Evolutionary conservation across 169 alveolate species (phyloP), one percentile per base, ranked within the genome.

Genomic region (Eimeria tenella): DNA sequence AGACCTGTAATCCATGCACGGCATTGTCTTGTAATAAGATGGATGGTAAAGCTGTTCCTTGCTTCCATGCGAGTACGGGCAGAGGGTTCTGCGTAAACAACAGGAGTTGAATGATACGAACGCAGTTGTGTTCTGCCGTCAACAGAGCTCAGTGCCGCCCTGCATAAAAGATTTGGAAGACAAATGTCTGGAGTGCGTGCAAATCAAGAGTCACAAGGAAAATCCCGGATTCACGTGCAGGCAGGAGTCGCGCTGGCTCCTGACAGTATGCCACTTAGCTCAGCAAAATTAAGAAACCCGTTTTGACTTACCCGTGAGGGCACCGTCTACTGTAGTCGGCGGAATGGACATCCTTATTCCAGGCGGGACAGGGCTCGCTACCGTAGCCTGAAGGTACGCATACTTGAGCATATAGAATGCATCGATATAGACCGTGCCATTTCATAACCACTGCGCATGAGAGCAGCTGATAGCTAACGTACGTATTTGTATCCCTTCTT

Each of bases 1-100:
- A 49, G 93, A 50, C 9, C 83, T 74, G 23, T 65, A 84, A 63
- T 83, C 95, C 60, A 55, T 82, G 86, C 95, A 94, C n/a, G 95
- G 95, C 95, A 95, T 95, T 23, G 94, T 94, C 95, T 95, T 95
- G 94, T 94, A 95, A 62, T 95, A 95, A 77, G 94, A 63, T 4
- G 97, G 97, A 58, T 95, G 97, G 94, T 95, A 95, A 19, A 95
- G 95, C 93, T 95, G 97, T 81, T 95, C 97, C 65, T 95, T 95
- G 89, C 96, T 95, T 21, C 97, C 97, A 55, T 95, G 97, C 15
- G 97, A 93, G 56, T 82, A 95, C 62, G 95, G 96, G 83, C 97
- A 95, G 50, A 94, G 90, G 23, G 93, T 75, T 56, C 96, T 93
- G 91, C 11, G 68, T 11, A 68, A 68, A n/a, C 11, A 23, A n/a